Evolutionary conservation across 306 rosid genomes (phyloP), one percentile per base, ranked within the genome.

Genomic region (Pyrus pyrifolia): DNA sequence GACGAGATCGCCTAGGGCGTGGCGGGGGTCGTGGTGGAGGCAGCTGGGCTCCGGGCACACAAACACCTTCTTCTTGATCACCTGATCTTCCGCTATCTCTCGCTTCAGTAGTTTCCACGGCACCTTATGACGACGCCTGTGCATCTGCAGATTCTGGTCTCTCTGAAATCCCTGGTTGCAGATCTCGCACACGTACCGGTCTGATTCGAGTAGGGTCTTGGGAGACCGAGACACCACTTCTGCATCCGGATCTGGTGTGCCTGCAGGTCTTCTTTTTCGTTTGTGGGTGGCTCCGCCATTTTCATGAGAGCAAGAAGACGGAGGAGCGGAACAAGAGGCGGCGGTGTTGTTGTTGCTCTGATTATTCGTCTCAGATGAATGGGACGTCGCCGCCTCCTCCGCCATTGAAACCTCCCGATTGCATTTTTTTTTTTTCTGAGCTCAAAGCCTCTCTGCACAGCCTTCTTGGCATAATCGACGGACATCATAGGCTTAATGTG

Each of bases 111-210:
- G 22, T 42, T 95, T 95, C 99, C 99, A 95, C 0, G 99, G 99
- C 60, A 95, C 98, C 67, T 91, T 95, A 61, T 92, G 99, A 52
- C 98, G 80, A 14, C 99, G 60, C 52, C 97, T 75, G 69, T 95
- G 99, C 99, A 95, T 95, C 91, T 95, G 99, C 1, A 95, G 97
- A 74, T 95, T 95, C 86, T 95, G 99, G 85, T 95, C 99, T 35
- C 99, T 84, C 75, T 95, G 98, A 31, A 95, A 95, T 68, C 98
- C 99, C 68, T 92, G 97, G 83, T 91, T 92, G 82, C 99, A 95
- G 96, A 95, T 95, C 97, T 95, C 99, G 68, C 99, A 95, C 25
- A 95, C 97, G 58, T 95, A 95, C 10, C 93, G 81, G 73, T 92
- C 98, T 5, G 98, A 95, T 83, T 95, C 99, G 67, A 95, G 18